These are phyloP conservation scores for Bryoglossum gracile DNA, from an alignment of 495 filamentous ascomycete genomes.

Conservation along the genomic window DNA sequence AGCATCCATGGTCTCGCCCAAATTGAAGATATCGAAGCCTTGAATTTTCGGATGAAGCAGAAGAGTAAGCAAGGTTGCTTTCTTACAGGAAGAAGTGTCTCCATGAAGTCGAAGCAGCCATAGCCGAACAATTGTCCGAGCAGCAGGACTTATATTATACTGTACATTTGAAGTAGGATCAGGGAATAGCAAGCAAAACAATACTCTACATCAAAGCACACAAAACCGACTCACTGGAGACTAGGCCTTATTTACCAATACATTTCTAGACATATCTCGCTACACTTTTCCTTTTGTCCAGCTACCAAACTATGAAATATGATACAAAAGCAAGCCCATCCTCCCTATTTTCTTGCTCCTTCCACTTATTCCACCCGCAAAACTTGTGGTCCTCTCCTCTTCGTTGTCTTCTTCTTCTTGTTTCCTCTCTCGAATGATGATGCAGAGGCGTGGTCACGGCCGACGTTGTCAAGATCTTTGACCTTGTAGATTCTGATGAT, in stretches of 20 bases:
- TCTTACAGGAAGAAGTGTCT: too few relatives aligned
- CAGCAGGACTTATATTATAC: too few relatives aligned
- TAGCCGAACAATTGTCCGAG: too few relatives aligned
- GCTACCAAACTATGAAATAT: conserved; percentile 17
- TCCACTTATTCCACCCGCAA: conserved; percentile 69
- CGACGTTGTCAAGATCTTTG: conserved; percentile 95
- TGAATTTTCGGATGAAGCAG: too few relatives aligned
- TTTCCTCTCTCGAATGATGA: conserved; percentile 84
- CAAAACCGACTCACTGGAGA: conserved; percentile 9
- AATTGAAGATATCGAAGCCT: too few relatives aligned
- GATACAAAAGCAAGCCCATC: conserved; percentile 18
- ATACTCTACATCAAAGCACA: background rate
- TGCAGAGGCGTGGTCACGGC: conserved; percentile 77
- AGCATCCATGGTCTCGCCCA: too few relatives aligned
- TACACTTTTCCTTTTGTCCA: conserved; percentile 10
- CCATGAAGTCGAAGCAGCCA: too few relatives aligned
- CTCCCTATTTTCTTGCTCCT: conserved; percentile 2
- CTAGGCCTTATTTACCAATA: conserved; percentile 14
- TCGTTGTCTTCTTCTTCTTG: conserved; percentile 84
- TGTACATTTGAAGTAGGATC: too few relatives aligned
- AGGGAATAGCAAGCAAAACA: background rate
- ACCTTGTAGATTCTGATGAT: conserved; percentile 99
- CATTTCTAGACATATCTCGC: conserved; percentile 17
- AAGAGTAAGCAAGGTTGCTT: too few relatives aligned
- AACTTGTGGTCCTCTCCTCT: conserved; percentile 70